phyloP scores from a whole-genome alignment of 345 rosid species.

The Corymbia maculata region DNA sequence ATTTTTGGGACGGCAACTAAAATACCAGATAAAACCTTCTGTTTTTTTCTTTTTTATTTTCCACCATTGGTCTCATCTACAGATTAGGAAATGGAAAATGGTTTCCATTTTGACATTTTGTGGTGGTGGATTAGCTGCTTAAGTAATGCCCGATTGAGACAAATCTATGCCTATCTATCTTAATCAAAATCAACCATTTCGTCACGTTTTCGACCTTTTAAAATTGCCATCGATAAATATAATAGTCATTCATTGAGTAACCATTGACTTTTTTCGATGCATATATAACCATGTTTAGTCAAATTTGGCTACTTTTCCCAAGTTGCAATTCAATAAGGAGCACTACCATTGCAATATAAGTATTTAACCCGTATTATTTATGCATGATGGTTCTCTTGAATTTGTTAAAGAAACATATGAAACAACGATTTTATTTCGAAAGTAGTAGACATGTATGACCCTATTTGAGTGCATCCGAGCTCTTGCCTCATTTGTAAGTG shows the following conservation, averaged over 20 bases:
- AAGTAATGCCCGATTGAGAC: not conserved
- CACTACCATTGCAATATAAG: accelerated
- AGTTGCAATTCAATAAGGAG: accelerated
- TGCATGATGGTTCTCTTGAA: accelerated
- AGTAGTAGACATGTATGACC: not conserved
- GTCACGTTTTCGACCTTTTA: not conserved
- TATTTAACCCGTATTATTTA: not conserved
- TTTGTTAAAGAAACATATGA: not conserved
- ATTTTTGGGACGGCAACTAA: not conserved
- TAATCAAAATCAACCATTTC: not conserved
- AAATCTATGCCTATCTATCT: not conserved
- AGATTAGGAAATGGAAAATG: not conserved
- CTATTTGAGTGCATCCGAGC: not conserved
- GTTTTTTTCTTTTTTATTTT: not conserved
- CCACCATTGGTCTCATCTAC: not conserved
- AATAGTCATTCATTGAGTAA: not conserved
- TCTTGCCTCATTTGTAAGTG: not conserved
- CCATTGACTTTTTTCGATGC: no score
- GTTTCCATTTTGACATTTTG: not conserved
- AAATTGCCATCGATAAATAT: not conserved
- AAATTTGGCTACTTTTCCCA: not conserved
- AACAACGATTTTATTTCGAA: no score
- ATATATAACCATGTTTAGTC: not conserved
- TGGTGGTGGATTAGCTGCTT: not conserved
- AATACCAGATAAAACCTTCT: not conserved